Evolutionary conservation across 2,329 filamentous ascomycete genomes (phyloP).

Genomic region (Thermothelomyces thermophilus): DNA sequence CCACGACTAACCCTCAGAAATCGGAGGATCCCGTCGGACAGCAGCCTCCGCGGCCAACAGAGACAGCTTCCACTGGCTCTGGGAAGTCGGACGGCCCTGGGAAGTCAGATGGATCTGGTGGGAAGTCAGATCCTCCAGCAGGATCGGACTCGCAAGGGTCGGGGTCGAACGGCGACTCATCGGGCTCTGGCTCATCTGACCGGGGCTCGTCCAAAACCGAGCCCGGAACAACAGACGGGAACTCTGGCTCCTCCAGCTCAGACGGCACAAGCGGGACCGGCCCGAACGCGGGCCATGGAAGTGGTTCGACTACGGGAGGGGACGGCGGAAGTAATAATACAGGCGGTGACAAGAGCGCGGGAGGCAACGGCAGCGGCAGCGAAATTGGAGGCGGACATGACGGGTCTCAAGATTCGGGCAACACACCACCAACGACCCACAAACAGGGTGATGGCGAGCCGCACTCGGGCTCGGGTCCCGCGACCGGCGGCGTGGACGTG

Average conservation of each 20-base stretch:
- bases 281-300: conserved; percentile 1
- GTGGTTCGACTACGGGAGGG: background rate
- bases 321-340: background rate
- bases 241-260: background rate
- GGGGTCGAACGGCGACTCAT: background rate
- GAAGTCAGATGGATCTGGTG: no score
- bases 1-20: background rate
- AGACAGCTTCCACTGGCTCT: background rate
- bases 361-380: background rate
- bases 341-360: background rate
- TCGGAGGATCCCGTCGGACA: background rate
- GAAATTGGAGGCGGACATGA: conserved; percentile 4
- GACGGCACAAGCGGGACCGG: no score
- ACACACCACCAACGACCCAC: background rate
- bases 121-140: no score
- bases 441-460: background rate
- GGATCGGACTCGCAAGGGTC: background rate
- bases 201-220: background rate
- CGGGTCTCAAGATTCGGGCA: conserved; percentile 1
- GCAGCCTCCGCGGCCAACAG: background rate
- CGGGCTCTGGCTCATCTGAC: background rate
- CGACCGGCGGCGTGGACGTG: background rate
- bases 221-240: background rate
- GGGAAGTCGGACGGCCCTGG: no score
- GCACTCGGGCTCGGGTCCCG: background rate